These are phyloP conservation scores for Santalum album DNA, from an alignment of 164 flowering plant species.

Conservation along the genomic window DNA sequence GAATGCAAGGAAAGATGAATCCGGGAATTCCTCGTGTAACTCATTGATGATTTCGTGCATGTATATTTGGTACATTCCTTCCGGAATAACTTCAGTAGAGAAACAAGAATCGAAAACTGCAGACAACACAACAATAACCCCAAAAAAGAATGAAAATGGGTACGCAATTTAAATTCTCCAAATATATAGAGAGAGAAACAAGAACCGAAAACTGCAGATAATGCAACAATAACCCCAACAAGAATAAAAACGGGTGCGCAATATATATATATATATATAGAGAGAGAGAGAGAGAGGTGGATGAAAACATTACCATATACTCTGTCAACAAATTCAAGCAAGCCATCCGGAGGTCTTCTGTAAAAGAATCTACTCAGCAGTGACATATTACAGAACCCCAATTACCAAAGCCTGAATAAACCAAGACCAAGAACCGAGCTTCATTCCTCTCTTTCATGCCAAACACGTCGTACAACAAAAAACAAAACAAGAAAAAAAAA, in stretches of 20 bases:
- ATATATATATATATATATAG: too few species aligned
- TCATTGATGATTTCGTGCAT: slow-evolving; percentile 76
- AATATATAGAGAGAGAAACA: too few species aligned
- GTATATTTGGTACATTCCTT: slow-evolving; percentile 72
- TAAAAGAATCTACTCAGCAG: slow-evolving; percentile 88
- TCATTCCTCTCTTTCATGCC: too few species aligned
- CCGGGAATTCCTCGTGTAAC: slow-evolving; percentile 70
- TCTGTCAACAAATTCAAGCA: slow-evolving; percentile 87
- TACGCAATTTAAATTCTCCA: not conserved
- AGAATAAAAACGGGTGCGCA: not conserved
- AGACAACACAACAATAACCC: slow-evolving; percentile 7
- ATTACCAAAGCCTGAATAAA: too few species aligned
- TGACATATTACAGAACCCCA: slow-evolving; percentile 28
- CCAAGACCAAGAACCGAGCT: too few species aligned
- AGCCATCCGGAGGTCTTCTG: slow-evolving; percentile 91
- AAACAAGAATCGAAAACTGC: slow-evolving; percentile 99
- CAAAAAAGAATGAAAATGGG: slow-evolving; percentile 1
- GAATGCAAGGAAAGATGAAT: slow-evolving; percentile 79
- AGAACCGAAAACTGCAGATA: too few species aligned
- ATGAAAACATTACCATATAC: slow-evolving; percentile 56
- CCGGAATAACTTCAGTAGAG: slow-evolving; percentile 81
- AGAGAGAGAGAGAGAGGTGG: too few species aligned
- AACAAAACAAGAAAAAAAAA: too few species aligned
- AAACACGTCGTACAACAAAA: too few species aligned
- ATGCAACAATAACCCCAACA: not conserved